phyloP scores from a whole-genome alignment of 306 rosid genomes.

The Medicago truncatula region MtrunA17r5.0-ANR NC_053045.1:55838501-55839000 shows the following conservation, averaged over 20 bases:
- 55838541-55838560: slow-evolving; percentile 84
- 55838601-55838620: slow-evolving; percentile 97
- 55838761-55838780: slow-evolving; percentile 97
- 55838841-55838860: slow-evolving; percentile 88
- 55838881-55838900: slow-evolving; percentile 91
- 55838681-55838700: slow-evolving; percentile 90
- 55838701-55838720: slow-evolving; percentile 86
- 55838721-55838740: slow-evolving; percentile 94
- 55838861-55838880: slow-evolving; percentile 82
- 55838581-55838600: slow-evolving; percentile 88
- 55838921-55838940: slow-evolving; percentile 87
- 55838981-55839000: slow-evolving; percentile 90
- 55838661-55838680: slow-evolving; percentile 96
- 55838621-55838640: slow-evolving; percentile 94
- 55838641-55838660: slow-evolving; percentile 82
- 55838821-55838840: slow-evolving; percentile 95
- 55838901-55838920: slow-evolving; percentile 89
- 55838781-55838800: slow-evolving; percentile 91
- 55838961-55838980: slow-evolving; percentile 86
- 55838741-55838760: slow-evolving; percentile 94
- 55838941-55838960: slow-evolving; percentile 84
- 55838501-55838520: slow-evolving; percentile 94
- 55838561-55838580: slow-evolving; percentile 86
- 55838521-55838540: slow-evolving; percentile 81
- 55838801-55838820: slow-evolving; percentile 88